Evolutionary conservation across 345 rosid species (phyloP).

Genomic region (Euphorbia pulcherrima): DNA sequence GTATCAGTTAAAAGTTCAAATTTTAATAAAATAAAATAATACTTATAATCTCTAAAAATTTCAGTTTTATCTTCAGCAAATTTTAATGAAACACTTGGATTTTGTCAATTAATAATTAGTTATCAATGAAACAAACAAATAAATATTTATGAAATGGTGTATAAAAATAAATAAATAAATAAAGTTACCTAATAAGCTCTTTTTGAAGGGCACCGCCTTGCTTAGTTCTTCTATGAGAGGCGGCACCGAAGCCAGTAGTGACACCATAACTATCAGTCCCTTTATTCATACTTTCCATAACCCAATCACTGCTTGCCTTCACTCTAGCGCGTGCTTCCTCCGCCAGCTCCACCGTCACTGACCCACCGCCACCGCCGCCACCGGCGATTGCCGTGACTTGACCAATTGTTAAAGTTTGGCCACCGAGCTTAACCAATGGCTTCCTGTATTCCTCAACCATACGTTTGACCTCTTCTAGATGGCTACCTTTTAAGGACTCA

Average conservation of each 20-base stretch:
- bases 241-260: constrained; percentile 32
- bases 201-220: constrained; percentile 27
- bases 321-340: constrained; percentile 19
- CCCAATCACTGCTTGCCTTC: constrained; percentile 32
- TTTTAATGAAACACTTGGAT: too few relatives aligned
- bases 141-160: too few relatives aligned
- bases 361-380: neutral
- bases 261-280: constrained; percentile 34
- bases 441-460: constrained; percentile 66
- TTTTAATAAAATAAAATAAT: too few relatives aligned
- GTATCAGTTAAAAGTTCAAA: too few relatives aligned
- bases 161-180: neutral
- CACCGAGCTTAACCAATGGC: constrained; percentile 57
- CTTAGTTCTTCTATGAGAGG: constrained; percentile 29
- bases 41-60: too few relatives aligned
- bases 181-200: constrained; percentile 25
- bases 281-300: constrained; percentile 20
- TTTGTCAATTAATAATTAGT: too few relatives aligned
- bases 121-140: too few relatives aligned
- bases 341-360: constrained; percentile 16
- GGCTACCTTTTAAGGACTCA: constrained; percentile 72
- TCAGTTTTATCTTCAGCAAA: too few relatives aligned
- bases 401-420: constrained; percentile 67
- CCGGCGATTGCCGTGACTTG: constrained; percentile 62
- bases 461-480: constrained; percentile 69